Conservation (phyloP, 1,284 basidiomycete genomes). For the Tilletia caries region DNA sequence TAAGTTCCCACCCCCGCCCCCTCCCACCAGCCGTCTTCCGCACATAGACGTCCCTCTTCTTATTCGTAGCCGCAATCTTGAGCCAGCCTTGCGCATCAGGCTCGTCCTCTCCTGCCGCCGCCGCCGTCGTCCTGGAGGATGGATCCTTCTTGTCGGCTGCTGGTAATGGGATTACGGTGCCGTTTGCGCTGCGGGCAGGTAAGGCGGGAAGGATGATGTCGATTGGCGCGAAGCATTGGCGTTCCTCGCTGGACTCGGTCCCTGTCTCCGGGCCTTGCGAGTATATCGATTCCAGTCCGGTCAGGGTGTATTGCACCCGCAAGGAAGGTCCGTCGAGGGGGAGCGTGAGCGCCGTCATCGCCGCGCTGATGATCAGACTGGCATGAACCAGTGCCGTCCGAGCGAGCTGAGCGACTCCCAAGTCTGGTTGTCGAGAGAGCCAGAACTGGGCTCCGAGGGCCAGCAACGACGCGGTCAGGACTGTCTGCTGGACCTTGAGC, state of each 20-base stretch:
- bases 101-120: not conserved
- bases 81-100: constrained; percentile 6
- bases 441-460: not conserved
- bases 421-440: not conserved
- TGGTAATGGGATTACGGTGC: not conserved
- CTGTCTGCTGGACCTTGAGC: constrained; percentile 3
- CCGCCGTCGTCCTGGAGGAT: not conserved
- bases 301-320: not conserved
- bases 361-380: constrained; percentile 8
- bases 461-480: not conserved
- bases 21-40: not conserved
- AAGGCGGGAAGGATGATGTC: constrained; percentile 7
- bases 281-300: not conserved
- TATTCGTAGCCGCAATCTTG: constrained; percentile 8
- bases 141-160: not conserved
- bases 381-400: not conserved
- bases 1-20: constrained; percentile 3
- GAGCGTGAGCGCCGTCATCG: not conserved
- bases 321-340: constrained; percentile 9
- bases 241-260: not conserved
- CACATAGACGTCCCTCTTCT: constrained; percentile 11
- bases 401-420: not conserved
- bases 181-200: not conserved
- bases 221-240: constrained; percentile 2
- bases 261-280: not conserved